Base-by-base conservation (phyloP, 2,329 filamentous ascomycete species). In the Sclerotiophoma versabilis region DNA sequence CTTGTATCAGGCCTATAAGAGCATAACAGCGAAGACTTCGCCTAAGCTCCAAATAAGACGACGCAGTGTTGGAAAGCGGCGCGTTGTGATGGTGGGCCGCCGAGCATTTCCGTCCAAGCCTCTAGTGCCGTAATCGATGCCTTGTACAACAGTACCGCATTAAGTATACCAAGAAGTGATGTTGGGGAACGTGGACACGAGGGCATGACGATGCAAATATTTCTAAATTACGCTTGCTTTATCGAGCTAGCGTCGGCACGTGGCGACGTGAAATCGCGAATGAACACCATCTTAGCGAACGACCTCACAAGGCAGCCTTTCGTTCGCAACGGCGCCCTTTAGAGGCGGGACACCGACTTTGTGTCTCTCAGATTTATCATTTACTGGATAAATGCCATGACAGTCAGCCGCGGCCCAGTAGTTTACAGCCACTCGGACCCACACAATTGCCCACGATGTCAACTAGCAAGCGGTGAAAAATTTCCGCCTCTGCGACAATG, bases 391-490 rank as follows among this genome's bases (percentile, higher is more conserved):
- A 4, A 32, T 15, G 22, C 15, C 19, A 25, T 5, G 6, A 2
- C n/a, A 38, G 8, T 17, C 15, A 41, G 39, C 36, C 27, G 26
- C 33, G 22, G 34, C 30, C 22, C 29, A 33, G 14, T 27, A 33
- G 20, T 15, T 27, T 39, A 22, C 29, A 26, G 23, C 46, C 56
- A 57, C 30, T 51, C 17, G 37, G 43, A 51, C 41, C 37, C 54
- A 57, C 59, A 61, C 34, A 42, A 42, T 57, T 32, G 57, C 54
- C 57, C 62, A 64, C 66, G 57, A 63, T 62, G 60, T 38, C 45
- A 42, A 59, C 66, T 55, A 62, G 70, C 60, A 64, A 66, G 68
- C 66, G 68, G 68, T 69, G 66, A 70, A 70, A 69, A 69, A 64
- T 66, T 63, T 54, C 59, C 53, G 57, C 46, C 51, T 42, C 50